Percentiles rank a stretch among this genome's conserved stretches.
These are phyloP conservation scores for Spathaspora arborariae DNA, from an alignment of 805 yeast genomes.

Conservation along the genomic window DNA sequence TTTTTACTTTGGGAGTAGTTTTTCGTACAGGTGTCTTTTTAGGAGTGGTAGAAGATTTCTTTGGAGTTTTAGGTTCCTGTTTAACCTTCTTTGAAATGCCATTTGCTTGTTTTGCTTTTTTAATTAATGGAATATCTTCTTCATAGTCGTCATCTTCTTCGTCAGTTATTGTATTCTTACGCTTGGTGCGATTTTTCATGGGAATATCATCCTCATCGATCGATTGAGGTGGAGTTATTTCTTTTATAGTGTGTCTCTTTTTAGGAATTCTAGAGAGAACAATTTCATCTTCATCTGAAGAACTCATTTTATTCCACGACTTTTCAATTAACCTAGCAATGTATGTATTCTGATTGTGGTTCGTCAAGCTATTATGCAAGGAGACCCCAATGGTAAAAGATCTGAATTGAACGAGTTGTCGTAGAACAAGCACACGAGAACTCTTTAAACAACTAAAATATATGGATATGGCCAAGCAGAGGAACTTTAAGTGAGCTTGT, in stretches of 20 bases:
- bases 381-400: not conserved
- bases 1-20: conserved; percentile 4
- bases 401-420: not conserved
- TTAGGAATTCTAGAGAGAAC: conserved; percentile 6
- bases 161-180: conserved; percentile 6
- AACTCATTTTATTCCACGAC: conserved; percentile 1
- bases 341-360: not conserved
- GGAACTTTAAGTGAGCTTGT: not conserved
- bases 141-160: conserved; percentile 9
- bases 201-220: conserved; percentile 7
- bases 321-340: not conserved
- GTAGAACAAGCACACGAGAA: not conserved
- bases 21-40: not conserved
- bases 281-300: conserved; percentile 9
- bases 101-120: conserved; percentile 5
- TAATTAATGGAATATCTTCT: conserved; percentile 9
- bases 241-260: not conserved
- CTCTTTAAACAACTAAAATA: not conserved
- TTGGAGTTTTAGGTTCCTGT: conserved; percentile 1
- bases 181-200: not conserved
- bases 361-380: not conserved
- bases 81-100: conserved; percentile 2
- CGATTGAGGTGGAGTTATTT: not conserved
- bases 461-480: not conserved
- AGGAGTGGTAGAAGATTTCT: conserved; percentile 2